A percentile compares a stretch with the other conserved stretches of the same genome.
These are phyloP conservation scores for Chrysoporthe austroafricana DNA, from an alignment of 2,329 filamentous ascomycete genomes.

Conservation along the genomic window DNA sequence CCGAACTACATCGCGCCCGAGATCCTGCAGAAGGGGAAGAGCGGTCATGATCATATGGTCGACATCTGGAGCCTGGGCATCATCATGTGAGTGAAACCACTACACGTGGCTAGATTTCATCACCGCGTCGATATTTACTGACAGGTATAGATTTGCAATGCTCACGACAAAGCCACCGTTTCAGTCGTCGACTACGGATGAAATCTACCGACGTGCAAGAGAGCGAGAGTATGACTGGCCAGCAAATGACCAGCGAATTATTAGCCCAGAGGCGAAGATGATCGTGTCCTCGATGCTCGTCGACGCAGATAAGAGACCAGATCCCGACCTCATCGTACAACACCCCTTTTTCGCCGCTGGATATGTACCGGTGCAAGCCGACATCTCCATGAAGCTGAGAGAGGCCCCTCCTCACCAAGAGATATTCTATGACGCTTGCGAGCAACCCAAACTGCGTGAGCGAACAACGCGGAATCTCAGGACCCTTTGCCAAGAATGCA, in stretches of 20 bases:
- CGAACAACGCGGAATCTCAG: conserved; percentile 57
- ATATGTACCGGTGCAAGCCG: conserved; percentile 67
- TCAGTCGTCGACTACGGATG: conserved; percentile 86
- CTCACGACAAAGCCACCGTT: conserved; percentile 96
- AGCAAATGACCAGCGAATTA: conserved; percentile 67
- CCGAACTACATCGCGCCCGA: conserved; percentile 98
- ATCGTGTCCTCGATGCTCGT: conserved; percentile 77
- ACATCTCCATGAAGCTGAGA: conserved; percentile 62
- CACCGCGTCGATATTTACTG: conserved; percentile 29
- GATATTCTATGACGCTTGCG: conserved; percentile 59
- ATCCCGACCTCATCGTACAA: conserved; percentile 77
- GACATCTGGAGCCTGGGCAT: conserved; percentile 98
- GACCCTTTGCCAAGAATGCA: conserved; percentile 61
- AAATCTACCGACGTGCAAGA: conserved; percentile 75
- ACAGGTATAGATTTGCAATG: conserved; percentile 77
- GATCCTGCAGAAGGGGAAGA: conserved; percentile 90
- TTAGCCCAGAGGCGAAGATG: conserved; percentile 76
- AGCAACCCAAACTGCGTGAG: conserved; percentile 49
- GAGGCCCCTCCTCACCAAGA: conserved; percentile 60
- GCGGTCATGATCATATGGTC: conserved; percentile 96
- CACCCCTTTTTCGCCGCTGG: conserved; percentile 80
- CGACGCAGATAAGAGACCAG: conserved; percentile 74
- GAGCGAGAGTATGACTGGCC: conserved; percentile 83
- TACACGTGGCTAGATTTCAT: neutral
- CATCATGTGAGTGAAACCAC: conserved; percentile 70